A percentile compares a stretch with the other conserved stretches of the same genome.
Conservation (phyloP, 148 eudicot genomes). For the Rheum nobile region DNA sequence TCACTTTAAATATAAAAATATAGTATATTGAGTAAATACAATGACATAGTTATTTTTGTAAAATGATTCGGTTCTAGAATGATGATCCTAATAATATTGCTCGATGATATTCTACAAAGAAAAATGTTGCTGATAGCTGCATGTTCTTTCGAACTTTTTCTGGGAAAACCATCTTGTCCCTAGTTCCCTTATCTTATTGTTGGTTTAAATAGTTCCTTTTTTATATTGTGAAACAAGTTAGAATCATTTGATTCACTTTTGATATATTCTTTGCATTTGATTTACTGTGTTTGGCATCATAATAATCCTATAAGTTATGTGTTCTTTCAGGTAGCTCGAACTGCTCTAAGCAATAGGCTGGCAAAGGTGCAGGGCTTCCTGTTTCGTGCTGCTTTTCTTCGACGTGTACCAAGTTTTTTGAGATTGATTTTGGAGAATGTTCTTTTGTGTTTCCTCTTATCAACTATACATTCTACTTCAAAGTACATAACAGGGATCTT, state of each 20-base stretch:
- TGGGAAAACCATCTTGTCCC: neutral
- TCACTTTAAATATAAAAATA: neutral
- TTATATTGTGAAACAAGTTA: neutral
- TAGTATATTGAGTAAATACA: neutral
- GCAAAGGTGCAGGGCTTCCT: constrained; percentile 98
- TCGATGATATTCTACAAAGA: no score
- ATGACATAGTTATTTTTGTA: neutral
- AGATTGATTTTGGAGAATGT: constrained; percentile 89
- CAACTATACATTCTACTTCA: constrained; percentile 78
- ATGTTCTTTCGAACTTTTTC: neutral
- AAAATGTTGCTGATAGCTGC: neutral
- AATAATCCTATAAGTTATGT: neutral
- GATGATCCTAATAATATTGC: neutral
- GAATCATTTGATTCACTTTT: neutral
- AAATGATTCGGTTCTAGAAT: neutral
- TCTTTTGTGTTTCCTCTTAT: constrained; percentile 71
- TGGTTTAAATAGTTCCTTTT: neutral
- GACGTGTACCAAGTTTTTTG: constrained; percentile 77
- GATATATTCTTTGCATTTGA: neutral
- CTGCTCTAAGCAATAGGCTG: constrained; percentile 89
- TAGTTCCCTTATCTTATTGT: neutral
- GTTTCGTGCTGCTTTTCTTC: constrained; percentile 96
- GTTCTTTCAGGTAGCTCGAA: constrained; percentile 61
- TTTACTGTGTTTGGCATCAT: neutral
- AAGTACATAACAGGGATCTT: constrained; percentile 91